phyloP scores from a whole-genome alignment of 129 eudicot species.

The Chrysanthemum makinoi region DNA sequence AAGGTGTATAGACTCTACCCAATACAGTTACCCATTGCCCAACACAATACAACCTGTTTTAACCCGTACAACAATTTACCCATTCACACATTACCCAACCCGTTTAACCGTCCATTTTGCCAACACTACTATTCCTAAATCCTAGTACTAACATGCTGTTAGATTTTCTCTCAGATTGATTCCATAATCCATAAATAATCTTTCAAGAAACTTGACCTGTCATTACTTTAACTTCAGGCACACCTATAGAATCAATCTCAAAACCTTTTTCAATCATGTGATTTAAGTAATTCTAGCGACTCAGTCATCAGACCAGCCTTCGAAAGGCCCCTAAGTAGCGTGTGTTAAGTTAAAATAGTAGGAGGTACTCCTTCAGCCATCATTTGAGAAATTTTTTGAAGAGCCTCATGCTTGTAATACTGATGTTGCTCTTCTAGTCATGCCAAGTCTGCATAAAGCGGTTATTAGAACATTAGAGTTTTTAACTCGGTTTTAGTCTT shows the following conservation, averaged over 20 bases:
- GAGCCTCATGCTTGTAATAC: slow-evolving; percentile 54
- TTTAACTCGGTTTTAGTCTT: slow-evolving; percentile 64
- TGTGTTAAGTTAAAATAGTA: slow-evolving; percentile 64
- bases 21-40: too few species aligned
- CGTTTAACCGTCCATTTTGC: too few species aligned
- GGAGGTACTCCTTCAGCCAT: slow-evolving; percentile 65
- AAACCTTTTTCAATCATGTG: slow-evolving; percentile 68
- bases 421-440: slow-evolving; percentile 73
- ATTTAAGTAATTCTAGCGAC: slow-evolving; percentile 35
- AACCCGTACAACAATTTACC: too few species aligned
- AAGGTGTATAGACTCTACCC: too few species aligned
- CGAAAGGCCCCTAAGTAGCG: slow-evolving; percentile 59
- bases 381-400: slow-evolving; percentile 55
- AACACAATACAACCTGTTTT: too few species aligned
- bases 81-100: too few species aligned
- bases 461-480: slow-evolving; percentile 58
- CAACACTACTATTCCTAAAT: too few species aligned
- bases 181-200: too few species aligned
- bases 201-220: too few species aligned
- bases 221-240: too few species aligned
- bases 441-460: slow-evolving; percentile 68
- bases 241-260: slow-evolving; percentile 26
- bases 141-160: too few species aligned
- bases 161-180: too few species aligned
- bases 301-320: slow-evolving; percentile 55